Evolutionary conservation across 805 yeast species (phyloP), one percentile per base, ranked within the genome.

Genomic region (Candida tammaniensis): DNA sequence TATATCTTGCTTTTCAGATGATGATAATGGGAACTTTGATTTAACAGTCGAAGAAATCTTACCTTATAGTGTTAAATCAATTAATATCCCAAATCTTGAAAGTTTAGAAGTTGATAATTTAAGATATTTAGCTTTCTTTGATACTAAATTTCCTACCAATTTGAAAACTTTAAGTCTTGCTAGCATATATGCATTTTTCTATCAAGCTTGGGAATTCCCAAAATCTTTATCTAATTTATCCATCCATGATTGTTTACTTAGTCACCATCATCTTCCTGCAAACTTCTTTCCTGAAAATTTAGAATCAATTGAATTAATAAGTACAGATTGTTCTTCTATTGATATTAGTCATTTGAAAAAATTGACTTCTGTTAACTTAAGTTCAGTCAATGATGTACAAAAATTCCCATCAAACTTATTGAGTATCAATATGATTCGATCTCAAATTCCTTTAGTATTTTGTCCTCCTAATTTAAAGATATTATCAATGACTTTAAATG

Each of bases 81-180:
- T 28, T 11, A 28, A 28, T 17, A 28, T 28, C 7, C 23, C 31
- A 8, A 18, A 28, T 13, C 14, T 28, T 16, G 31, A 28, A 13
- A 8, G 5, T 6, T 13, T 28, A n/a, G 7, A 17, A n/a, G 23
- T 17, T 5, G n/a, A 7, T 13, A 5, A 16, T 8, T 28, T 13
- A 6, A 18, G 13, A 17, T 18, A 10, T 17, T 16, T 28, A 7
- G 5, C 17, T 9, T 28, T 28, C 16, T 11, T 17, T 10, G 17
- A 28, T 16, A 9, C 23, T 17, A 7, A 11, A 12, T 17, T 28
- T 16, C 31, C 31, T 9, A 12, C 7, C 14, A n/a, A 6, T 9
- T 17, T 28, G 12, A 28, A 28, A n/a, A 12, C 22, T 11, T n/a
- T n/a, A n/a, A n/a, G n/a, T n/a, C n/a, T 28, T 28, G 21, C 11